Conservation (phyloP, 257 asterid genomes). For the Capsicum rhomboideum region DNA sequence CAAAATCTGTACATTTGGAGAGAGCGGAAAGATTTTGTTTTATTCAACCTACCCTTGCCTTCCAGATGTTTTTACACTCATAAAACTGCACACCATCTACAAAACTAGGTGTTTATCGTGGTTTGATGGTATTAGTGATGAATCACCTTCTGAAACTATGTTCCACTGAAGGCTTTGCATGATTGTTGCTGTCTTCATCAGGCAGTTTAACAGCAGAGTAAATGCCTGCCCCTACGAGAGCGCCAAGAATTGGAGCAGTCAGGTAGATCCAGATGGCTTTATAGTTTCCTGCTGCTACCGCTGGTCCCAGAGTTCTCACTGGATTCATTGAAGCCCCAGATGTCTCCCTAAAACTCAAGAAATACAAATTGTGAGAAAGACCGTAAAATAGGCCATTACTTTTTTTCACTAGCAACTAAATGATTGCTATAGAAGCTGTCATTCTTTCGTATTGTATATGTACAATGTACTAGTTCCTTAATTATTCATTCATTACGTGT, state of each 20-base stretch:
- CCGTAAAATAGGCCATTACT: neutral
- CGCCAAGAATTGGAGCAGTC: slow-evolving; percentile 69
- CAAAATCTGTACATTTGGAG: neutral
- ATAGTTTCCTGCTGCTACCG: slow-evolving; percentile 67
- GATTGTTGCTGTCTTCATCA: slow-evolving; percentile 18
- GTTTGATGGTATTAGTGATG: neutral
- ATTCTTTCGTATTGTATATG: neutral
- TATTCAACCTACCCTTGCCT: neutral
- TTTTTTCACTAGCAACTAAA: neutral
- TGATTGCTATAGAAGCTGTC: neutral
- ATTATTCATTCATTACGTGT: neutral
- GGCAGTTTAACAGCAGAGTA: slow-evolving; percentile 72
- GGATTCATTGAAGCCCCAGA: slow-evolving; percentile 96
- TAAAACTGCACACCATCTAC: neutral
- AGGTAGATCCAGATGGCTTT: slow-evolving; percentile 75
- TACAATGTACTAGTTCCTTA: neutral
- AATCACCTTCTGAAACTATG: slow-evolving; percentile 54
- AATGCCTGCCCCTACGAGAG: slow-evolving; percentile 69
- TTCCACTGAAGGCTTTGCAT: slow-evolving; percentile 27
- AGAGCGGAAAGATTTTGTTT: neutral
- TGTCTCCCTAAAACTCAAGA: slow-evolving; percentile 29
- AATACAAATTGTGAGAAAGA: neutral
- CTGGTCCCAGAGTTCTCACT: slow-evolving; percentile 80
- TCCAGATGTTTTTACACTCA: neutral
- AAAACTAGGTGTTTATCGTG: neutral